Evolutionary conservation across 106 monocot genomes (phyloP).

Genomic region (Dioscorea zingiberensis): DNA sequence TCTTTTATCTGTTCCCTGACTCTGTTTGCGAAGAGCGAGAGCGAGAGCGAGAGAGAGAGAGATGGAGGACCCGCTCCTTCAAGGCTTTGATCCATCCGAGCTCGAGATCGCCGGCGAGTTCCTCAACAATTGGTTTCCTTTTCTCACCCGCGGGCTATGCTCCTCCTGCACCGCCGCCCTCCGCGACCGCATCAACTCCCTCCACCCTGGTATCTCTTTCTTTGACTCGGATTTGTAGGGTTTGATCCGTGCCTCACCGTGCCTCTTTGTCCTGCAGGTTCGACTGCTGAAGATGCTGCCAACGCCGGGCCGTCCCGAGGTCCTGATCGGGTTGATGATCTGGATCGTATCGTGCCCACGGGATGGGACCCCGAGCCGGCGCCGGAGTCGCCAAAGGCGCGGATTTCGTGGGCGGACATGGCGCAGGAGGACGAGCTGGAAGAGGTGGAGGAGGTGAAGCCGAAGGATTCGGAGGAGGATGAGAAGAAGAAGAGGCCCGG

Average conservation of each 20-base stretch:
- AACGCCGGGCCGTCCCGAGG: background rate
- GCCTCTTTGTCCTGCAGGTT: too few relatives aligned
- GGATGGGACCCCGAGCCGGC: constrained; percentile 10
- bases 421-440: constrained; percentile 73
- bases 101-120: constrained; percentile 73
- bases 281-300: too few relatives aligned
- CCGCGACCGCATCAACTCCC: constrained; percentile 47
- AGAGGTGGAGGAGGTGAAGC: constrained; percentile 13
- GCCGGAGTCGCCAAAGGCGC: constrained; percentile 14
- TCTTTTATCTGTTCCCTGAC: too few relatives aligned
- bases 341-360: constrained; percentile 16
- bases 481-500: constrained; percentile 29
- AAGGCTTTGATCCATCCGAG: constrained; percentile 36
- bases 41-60: background rate
- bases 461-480: background rate
- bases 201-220: constrained; percentile 34
- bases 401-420: constrained; percentile 89
- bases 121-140: constrained; percentile 83
- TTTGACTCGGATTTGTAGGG: too few relatives aligned
- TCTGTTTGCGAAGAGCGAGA: background rate
- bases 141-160: constrained; percentile 73
- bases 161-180: constrained; percentile 42
- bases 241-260: too few relatives aligned
- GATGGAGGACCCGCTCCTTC: constrained; percentile 34
- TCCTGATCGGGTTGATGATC: background rate